Conservation (phyloP, 257 asterid species). For the Gentiana macrophylla region DNA sequence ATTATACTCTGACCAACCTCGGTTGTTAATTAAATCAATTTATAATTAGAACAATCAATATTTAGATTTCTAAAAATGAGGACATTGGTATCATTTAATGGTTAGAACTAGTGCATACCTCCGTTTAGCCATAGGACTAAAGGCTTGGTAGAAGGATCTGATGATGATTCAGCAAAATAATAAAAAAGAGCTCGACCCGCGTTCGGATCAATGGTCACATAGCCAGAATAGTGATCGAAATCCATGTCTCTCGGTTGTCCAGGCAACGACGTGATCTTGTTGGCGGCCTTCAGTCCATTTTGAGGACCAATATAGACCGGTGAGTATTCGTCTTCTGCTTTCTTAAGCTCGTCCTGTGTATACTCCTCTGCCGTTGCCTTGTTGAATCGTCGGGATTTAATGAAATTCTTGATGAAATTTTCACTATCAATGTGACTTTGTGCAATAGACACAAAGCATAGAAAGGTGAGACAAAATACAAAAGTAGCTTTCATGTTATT, state of each 20-base stretch:
- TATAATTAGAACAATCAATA: no score
- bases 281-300: slow-evolving; percentile 18
- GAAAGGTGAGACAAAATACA: slow-evolving; percentile 11
- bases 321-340: neutral
- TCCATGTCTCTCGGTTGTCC: slow-evolving; percentile 29
- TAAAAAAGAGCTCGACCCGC: slow-evolving; percentile 30
- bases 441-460: slow-evolving; percentile 17
- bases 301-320: slow-evolving; percentile 18
- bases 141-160: slow-evolving; percentile 19
- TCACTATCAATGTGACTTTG: slow-evolving; percentile 23
- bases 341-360: neutral
- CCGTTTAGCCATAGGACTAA: slow-evolving; percentile 36
- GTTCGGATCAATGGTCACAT: slow-evolving; percentile 19
- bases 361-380: no score
- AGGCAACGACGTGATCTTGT: slow-evolving; percentile 20
- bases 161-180: slow-evolving; percentile 26
- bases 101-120: slow-evolving; percentile 8
- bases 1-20: no score
- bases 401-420: slow-evolving; percentile 4
- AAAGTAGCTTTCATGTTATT: slow-evolving; percentile 20
- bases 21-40: no score
- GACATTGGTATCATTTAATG: no score
- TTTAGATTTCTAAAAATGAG: no score
- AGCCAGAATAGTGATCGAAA: slow-evolving; percentile 31
- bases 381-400: slow-evolving; percentile 4